Evolutionary conservation across 768 basidiomycete genomes (phyloP), one percentile per base, ranked within the genome.

Genomic region (Mrakia hoshinonis): DNA sequence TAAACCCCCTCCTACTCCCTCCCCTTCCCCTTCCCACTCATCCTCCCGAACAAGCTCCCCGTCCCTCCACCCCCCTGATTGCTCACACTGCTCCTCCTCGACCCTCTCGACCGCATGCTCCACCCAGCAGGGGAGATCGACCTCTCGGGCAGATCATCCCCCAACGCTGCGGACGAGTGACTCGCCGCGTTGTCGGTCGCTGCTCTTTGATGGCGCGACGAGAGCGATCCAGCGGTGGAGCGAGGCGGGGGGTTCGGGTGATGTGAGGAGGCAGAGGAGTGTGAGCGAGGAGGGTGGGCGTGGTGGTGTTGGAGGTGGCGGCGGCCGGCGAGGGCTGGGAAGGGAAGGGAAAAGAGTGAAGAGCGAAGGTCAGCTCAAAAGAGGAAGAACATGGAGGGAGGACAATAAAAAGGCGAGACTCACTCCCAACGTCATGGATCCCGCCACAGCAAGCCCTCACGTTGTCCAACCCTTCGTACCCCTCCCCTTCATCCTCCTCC

Each of bases 401-500:
- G 47, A n/a, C 24, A 29, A 51, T 3, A 5, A 26, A 9, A 34
- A 43, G 24, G n/a, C 34, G 13, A 24, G 20, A 72, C 66, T 58
- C 26, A 73, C 71, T 64, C 22, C 49, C 31, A 24, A 71, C 46
- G 29, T 71, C 70, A 34, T 71, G 70, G 13, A 48, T 62, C 10
- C 70, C 70, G 22, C 38, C 64, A 39, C 70, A 71, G 54, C 70
- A 71, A 15, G 70, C 71, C 43, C 71, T 54, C 12, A 73, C 71
- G 34, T 73, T 68, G 24, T 73, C 71, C 43, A 73, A 24, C 15
- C 71, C 71, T 43, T 97, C 94, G 77, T 86, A 98, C 5, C 86
- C 91, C 39, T 87, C 87, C 74, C n/a, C n/a, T n/a, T n/a, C n/a
- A n/a, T 91, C 76, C 13, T 76, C 90, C 15, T 86, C 88, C 74